Conservation (phyloP, 441 rosid genomes). For the Lagerstroemia fauriei region DNA sequence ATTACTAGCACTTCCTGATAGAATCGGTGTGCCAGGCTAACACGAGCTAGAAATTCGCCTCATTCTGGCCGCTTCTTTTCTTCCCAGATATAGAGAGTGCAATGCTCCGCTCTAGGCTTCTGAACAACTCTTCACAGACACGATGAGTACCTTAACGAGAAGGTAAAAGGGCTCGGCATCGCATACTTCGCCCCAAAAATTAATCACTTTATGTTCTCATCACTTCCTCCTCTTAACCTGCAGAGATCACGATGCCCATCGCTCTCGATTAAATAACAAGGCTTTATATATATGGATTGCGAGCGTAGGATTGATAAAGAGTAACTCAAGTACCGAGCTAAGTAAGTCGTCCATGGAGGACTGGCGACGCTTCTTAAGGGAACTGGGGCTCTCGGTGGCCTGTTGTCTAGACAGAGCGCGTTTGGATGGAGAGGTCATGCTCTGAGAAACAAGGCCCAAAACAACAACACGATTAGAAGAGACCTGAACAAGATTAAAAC, state of each 20-base stretch:
- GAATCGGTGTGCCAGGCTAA: too few species aligned
- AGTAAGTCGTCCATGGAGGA: constrained; percentile 76
- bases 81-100: too few species aligned
- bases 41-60: too few species aligned
- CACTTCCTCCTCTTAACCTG: constrained; percentile 91
- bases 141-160: too few species aligned
- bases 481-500: constrained; percentile 1
- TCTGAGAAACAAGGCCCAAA: constrained; percentile 41
- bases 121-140: neutral
- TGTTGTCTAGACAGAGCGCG: constrained; percentile 68
- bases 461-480: constrained; percentile 15
- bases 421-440: constrained; percentile 71
- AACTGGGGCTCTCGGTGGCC: constrained; percentile 68
- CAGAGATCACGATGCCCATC: constrained; percentile 13
- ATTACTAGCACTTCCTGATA: too few species aligned
- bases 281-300: neutral
- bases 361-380: constrained; percentile 75
- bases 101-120: too few species aligned
- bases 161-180: neutral
- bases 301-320: neutral
- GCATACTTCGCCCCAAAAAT: neutral
- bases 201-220: constrained; percentile 7
- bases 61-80: too few species aligned
- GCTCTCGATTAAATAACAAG: neutral
- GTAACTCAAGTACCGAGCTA: constrained; percentile 48